Evolutionary conservation across 73 alveolate species (phyloP), one percentile per base, ranked within the genome.

Genomic region (Paramecium bursaria): DNA sequence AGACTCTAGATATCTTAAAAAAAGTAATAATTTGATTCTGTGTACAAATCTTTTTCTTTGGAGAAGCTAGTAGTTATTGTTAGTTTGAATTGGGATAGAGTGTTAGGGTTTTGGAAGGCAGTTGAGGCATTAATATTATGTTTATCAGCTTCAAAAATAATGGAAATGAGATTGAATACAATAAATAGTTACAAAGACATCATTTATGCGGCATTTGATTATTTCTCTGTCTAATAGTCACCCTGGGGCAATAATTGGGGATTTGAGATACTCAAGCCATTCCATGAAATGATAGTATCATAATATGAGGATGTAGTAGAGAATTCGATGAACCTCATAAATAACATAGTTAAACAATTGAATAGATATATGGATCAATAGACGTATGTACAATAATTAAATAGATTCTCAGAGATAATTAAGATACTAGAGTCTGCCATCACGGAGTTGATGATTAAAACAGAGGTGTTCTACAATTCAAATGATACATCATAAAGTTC

Each of bases 161-260:
- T 67, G 82, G 82, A 67, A 67, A 67, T 67, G 82, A 13, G 82
- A 14, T 27, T 67, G 1, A 67, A 67, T 67, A 57, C 82, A 9
- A 67, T 67, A 5, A n/a, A 67, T 67, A 35, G 50, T 11, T 67
- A 35, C 22, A 67, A 21, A 42, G 82, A 67, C 2, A 67, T 47
- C 15, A 42, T 67, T 21, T 33, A 39, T 14, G 19, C 60, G 14
- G 82, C 60, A 1, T 15, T 67, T n/a, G 82, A 67, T 11, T 67
- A 35, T 67, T 31, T 21, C 15, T 39, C 33, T 13, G 44, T 19
- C 44, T 15, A 67, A 21, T 25, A 31, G 2, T 9, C 25, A 1
- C 22, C 19, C 17, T 33, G 55, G 55, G 30, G 57, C 4, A 42
- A 67, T 19, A 27, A 67, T 11, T 67, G 55, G 53, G 27, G 49